Evolutionary conservation across 805 yeast genomes (phyloP).

Genomic region (Spathaspora hagerdaliae): DNA sequence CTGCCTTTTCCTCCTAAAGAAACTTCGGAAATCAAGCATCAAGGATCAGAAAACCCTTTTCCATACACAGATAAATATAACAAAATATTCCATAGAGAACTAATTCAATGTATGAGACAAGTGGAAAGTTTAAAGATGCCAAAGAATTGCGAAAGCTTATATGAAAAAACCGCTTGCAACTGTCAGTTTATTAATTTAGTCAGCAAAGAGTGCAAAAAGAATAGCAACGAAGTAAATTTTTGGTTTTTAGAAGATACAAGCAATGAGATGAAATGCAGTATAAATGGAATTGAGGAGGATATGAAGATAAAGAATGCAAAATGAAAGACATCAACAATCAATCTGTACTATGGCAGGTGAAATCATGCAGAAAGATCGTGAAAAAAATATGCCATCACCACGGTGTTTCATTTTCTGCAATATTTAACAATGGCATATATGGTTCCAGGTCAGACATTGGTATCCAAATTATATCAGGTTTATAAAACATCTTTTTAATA

Average conservation of each 20-base stretch:
- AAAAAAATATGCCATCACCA: too few species aligned
- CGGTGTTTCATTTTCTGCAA: too few species aligned
- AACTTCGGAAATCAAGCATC: not conserved
- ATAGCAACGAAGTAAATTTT: not conserved
- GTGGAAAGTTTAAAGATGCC: not conserved
- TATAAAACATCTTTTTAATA: too few species aligned
- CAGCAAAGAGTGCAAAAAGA: not conserved
- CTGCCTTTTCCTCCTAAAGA: not conserved
- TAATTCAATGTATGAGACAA: constrained; percentile 5
- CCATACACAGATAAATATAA: not conserved
- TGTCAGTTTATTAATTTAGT: constrained; percentile 1
- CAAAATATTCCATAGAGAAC: constrained; percentile 4
- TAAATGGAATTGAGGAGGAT: not conserved
- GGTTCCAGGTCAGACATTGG: too few species aligned
- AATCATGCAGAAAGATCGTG: too few species aligned
- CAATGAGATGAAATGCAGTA: not conserved
- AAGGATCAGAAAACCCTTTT: not conserved
- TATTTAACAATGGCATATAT: too few species aligned
- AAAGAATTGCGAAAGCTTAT: not conserved
- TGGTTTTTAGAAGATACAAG: not conserved
- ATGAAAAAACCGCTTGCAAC: not conserved
- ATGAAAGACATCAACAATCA: not conserved
- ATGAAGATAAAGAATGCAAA: not conserved
- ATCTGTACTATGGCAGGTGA: too few species aligned
- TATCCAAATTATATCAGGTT: too few species aligned